Evolutionary conservation across 148 eudicot genomes (phyloP), one percentile per base, ranked within the genome.

Genomic region (Rhododendron henanense): DNA sequence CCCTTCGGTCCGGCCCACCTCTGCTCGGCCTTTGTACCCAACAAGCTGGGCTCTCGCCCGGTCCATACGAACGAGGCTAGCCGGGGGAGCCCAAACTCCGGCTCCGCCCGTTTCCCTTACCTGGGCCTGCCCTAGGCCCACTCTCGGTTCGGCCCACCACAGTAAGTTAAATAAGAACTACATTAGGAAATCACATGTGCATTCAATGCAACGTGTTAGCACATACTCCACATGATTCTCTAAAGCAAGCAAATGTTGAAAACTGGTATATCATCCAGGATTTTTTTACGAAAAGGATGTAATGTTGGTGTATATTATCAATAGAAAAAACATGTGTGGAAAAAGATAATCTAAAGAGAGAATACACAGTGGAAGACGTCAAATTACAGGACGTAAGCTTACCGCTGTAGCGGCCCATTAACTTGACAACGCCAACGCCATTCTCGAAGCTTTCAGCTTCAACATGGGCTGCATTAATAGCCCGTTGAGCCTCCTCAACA

Each of bases 331-430:
- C 69, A 61, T 35, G 37, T 35, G 37, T 35, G 37, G 65, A 59
- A 18, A 59, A 21, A 59, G 31, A 9, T 63, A n/a, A 2, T 65
- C 71, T 63, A n/a, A n/a, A 65, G 0, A 65, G 71, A n/a, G 13
- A n/a, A 65, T 8, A 65, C 39, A 19, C 51, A 61, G 45, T 23
- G 53, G 6, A 16, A 82, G 25, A 18, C 41, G 13, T 75, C 51
- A 35, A 59, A 81, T 79, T 23, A 35, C 50, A 67, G 76, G 55
- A 83, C 63, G 63, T 0, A 81, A 59, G 45, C 91, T 92, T 85
- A 96, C 99, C 97, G 71, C 99, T 93, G 87, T 94, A 92, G 86
- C 99, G 98, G 55, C 99, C 99, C 99, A 96, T 96, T 88, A 96
- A 89, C 91, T 96, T 96, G 88, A 96, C 98, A 10, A 96, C 90